A percentile compares a stretch with the other conserved stretches of the same genome.
These are phyloP conservation scores for Nitzschia sp. DNA, from an alignment of 108 stramenopile genomes.

Conservation along the genomic window DNA sequence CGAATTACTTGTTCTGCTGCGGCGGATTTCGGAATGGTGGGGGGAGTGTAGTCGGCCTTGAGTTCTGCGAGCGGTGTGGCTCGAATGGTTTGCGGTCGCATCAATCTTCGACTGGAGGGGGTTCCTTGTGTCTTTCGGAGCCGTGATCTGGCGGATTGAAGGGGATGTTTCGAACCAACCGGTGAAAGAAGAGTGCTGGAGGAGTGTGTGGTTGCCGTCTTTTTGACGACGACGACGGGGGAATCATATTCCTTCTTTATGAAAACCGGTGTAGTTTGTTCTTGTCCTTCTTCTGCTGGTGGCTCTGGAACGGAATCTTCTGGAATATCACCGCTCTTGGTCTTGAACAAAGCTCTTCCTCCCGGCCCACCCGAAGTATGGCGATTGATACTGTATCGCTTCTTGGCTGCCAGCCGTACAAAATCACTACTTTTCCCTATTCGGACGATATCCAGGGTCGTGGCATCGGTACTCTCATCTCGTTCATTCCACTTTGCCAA, in stretches of 20 bases:
- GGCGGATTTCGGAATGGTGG: background rate
- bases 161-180: background rate
- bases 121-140: background rate
- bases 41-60: background rate
- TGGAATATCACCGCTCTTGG: background rate
- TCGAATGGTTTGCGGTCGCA: background rate
- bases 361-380: background rate
- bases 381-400: background rate
- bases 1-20: slow-evolving; percentile 43
- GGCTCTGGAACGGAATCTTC: background rate
- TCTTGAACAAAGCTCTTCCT: background rate
- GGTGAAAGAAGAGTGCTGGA: background rate
- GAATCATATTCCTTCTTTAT: background rate
- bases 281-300: background rate
- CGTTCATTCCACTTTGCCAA: background rate
- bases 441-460: background rate
- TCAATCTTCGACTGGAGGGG: background rate
- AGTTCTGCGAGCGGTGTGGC: slow-evolving; percentile 5
- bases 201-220: too few species aligned
- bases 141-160: background rate
- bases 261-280: background rate
- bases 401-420: background rate
- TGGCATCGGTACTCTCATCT: background rate
- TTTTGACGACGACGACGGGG: background rate
- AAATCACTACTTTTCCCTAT: background rate